These are phyloP conservation scores for Eimeria necatrix DNA, from an alignment of 169 alveolate genomes.

Conservation along the genomic window DNA sequence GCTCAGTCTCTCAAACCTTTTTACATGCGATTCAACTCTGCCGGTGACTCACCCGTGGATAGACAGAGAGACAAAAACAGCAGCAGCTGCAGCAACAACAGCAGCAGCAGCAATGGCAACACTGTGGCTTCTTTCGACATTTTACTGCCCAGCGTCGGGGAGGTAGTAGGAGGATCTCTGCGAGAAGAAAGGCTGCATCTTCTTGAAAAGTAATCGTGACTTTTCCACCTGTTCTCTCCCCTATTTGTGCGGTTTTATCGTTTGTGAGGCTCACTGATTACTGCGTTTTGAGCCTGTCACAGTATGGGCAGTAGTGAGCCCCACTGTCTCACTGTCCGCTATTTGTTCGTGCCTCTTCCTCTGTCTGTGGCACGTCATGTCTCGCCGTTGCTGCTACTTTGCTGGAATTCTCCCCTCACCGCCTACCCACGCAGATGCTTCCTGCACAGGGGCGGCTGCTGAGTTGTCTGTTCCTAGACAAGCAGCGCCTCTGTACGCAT, in stretches of 20 bases:
- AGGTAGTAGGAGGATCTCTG: slow-evolving; percentile 99
- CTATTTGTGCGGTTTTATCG: too few species aligned
- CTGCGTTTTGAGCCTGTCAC: too few species aligned
- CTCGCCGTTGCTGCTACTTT: too few species aligned
- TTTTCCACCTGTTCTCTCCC: background rate
- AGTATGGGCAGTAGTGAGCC: too few species aligned
- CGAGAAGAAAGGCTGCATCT: slow-evolving; percentile 98
- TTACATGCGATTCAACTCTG: background rate
- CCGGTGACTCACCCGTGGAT: slow-evolving; percentile 58
- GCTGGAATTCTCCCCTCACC: too few species aligned
- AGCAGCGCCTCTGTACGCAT: too few species aligned
- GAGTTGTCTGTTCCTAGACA: background rate
- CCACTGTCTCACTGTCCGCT: too few species aligned
- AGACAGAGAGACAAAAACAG: slow-evolving; percentile 92
- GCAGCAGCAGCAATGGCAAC: slow-evolving; percentile 95
- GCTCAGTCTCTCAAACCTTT: background rate
- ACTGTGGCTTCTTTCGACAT: slow-evolving; percentile 99
- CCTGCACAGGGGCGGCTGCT: background rate
- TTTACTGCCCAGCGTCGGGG: slow-evolving; percentile 98
- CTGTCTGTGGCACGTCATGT: too few species aligned
- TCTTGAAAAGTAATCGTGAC: slow-evolving; percentile 84
- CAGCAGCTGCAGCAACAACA: slow-evolving; percentile 86
- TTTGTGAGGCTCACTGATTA: too few species aligned
- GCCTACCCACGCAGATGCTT: background rate
- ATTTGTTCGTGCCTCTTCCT: too few species aligned